phyloP scores from a whole-genome alignment of 2,329 filamentous ascomycete species.

The Neurospora sp. region DNA sequence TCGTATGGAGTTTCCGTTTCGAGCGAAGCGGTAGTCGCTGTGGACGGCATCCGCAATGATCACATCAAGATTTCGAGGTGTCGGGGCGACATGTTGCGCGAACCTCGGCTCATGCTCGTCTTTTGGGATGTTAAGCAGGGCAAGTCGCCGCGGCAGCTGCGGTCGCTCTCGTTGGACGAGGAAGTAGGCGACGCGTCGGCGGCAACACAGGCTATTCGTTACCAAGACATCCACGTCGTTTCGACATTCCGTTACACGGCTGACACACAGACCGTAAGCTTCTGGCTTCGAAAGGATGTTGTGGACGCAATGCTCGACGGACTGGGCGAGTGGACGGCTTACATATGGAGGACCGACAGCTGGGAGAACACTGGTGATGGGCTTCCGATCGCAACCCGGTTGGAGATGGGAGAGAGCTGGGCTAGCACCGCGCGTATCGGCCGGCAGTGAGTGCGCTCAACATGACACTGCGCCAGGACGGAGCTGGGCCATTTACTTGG shows the following conservation, averaged over 20 bases:
- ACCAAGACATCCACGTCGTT: background rate
- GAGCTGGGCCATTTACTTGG: background rate
- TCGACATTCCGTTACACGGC: background rate
- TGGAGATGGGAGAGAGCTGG: background rate
- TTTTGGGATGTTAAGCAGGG: background rate
- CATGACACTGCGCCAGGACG: background rate
- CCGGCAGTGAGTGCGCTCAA: background rate
- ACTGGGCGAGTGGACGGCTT: background rate
- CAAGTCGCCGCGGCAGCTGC: conserved; percentile 1
- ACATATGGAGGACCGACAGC: background rate
- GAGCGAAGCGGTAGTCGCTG: background rate
- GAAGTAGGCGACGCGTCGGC: background rate
- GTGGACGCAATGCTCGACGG: background rate
- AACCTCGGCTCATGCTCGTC: background rate
- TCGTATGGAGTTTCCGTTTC: background rate
- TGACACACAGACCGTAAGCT: background rate
- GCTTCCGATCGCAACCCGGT: background rate
- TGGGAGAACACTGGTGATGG: background rate
- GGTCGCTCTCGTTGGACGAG: background rate
- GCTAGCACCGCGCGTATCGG: background rate
- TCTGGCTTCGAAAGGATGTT: background rate
- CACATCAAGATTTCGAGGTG: background rate
- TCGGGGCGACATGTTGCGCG: background rate
- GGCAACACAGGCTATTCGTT: background rate
- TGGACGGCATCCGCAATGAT: background rate